A percentile compares a stretch with the other conserved stretches of the same genome.
Conservation (phyloP, 805 yeast genomes). For the Danielozyma ontarioensis region DNA sequence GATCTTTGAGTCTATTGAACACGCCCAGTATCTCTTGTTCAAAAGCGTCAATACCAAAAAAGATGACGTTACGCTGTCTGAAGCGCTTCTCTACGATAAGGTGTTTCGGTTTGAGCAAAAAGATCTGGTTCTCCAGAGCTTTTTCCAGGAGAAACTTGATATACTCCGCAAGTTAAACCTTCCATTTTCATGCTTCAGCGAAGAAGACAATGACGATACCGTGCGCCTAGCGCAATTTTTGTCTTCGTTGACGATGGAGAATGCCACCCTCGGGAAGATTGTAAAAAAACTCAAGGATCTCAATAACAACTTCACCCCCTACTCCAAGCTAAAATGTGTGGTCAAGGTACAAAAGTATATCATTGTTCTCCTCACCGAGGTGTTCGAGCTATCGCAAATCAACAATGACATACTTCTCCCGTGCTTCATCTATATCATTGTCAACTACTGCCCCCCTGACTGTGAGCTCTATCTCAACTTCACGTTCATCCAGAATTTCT, state of each 20-base stretch:
- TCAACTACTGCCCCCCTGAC: conserved; percentile 20
- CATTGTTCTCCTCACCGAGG: conserved; percentile 11
- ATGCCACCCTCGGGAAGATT: conserved; percentile 1
- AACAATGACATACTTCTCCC: conserved; percentile 39
- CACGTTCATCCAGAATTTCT: conserved; percentile 31
- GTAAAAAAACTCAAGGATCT: conserved; percentile 12
- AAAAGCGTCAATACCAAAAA: conserved; percentile 16
- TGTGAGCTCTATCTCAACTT: conserved; percentile 32
- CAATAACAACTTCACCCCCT: conserved; percentile 23
- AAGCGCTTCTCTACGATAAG: conserved; percentile 23
- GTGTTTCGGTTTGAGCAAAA: conserved; percentile 34
- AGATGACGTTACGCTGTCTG: conserved; percentile 21
- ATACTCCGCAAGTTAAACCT: conserved; percentile 20
- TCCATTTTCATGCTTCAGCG: conserved; percentile 26
- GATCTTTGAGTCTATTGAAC: conserved; percentile 28
- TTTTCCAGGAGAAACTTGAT: conserved; percentile 28
- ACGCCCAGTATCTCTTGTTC: conserved; percentile 28
- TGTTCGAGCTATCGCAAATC: conserved; percentile 12
- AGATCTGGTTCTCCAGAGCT: conserved; percentile 32
- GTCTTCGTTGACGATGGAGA: conserved; percentile 4
- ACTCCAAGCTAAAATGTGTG: conserved; percentile 23
- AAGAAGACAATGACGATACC: conserved; percentile 10
- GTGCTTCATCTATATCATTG: conserved; percentile 29
- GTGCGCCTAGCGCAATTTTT: conserved; percentile 7
- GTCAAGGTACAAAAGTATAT: conserved; percentile 29